These are phyloP conservation scores for Poteriospumella lacustris DNA, from an alignment of 108 stramenopile species.

Conservation along the genomic window DNA sequence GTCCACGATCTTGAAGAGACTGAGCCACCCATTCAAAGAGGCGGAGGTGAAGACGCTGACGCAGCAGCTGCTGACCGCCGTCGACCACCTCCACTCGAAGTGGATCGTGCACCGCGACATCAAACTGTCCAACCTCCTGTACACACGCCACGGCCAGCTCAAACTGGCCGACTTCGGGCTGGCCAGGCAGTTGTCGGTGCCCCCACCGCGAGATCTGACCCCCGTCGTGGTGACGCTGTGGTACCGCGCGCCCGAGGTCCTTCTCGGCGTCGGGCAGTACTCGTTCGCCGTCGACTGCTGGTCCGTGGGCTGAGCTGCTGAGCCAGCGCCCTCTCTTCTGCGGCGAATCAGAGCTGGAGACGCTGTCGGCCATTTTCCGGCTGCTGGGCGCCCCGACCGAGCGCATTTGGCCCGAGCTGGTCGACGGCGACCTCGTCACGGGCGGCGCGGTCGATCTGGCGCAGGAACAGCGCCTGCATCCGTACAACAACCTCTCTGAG, in stretches of 20 bases:
- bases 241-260: conserved; percentile 96
- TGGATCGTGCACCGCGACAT: conserved; percentile 80
- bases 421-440: no score
- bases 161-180: conserved; percentile 96
- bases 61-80: conserved; percentile 73
- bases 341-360: conserved; percentile 14
- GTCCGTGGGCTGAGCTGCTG: conserved; percentile 95
- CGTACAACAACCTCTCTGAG: conserved; percentile 40
- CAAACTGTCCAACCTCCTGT: conserved; percentile 55
- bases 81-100: conserved; percentile 85
- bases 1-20: conserved; percentile 36
- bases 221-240: conserved; percentile 91
- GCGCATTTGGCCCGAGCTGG: neutral
- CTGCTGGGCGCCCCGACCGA: conserved; percentile 18
- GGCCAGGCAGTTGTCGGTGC: conserved; percentile 71
- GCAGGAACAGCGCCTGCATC: conserved; percentile 1
- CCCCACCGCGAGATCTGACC: conserved; percentile 74
- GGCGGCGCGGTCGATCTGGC: neutral
- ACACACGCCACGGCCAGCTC: conserved; percentile 55
- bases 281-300: conserved; percentile 84
- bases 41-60: conserved; percentile 43
- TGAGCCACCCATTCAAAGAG: conserved; percentile 40
- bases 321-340: neutral
- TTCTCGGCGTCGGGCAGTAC: conserved; percentile 79
- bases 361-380: conserved; percentile 17